A percentile compares a stretch with the other conserved stretches of the same genome.
Evolutionary conservation across 768 basidiomycete species (phyloP).

Genomic region (Calvatia gigantea): DNA sequence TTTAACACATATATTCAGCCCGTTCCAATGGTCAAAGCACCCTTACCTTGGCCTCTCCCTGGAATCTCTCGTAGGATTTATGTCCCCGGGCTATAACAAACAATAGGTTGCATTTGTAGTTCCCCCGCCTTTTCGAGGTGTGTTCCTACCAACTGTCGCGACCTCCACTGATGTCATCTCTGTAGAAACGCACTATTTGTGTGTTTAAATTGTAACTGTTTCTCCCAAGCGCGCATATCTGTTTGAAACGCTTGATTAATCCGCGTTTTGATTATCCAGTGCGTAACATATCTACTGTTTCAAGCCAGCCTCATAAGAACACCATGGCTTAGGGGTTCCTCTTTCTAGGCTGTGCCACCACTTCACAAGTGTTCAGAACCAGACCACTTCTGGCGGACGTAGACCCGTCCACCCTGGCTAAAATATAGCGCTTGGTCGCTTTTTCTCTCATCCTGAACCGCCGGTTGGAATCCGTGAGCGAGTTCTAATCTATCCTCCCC

Average conservation of each 20-base stretch:
- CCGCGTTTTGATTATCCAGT: neutral
- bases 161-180: conserved; percentile 2
- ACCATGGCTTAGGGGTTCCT: neutral
- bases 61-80: conserved; percentile 2
- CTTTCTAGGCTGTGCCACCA: conserved; percentile 2
- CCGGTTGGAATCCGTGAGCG: neutral
- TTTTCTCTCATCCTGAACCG: neutral
- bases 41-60: neutral
- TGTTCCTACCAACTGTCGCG: neutral
- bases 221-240: neutral
- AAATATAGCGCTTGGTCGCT: conserved; percentile 3
- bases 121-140: neutral
- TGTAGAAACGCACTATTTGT: conserved; percentile 1
- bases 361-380: neutral
- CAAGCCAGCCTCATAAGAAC: neutral
- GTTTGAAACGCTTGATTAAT: conserved; percentile 1
- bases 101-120: neutral
- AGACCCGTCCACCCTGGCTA: neutral
- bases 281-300: conserved; percentile 1
- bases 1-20: conserved; percentile 4
- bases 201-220: neutral
- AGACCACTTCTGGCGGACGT: neutral
- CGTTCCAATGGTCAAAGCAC: neutral
- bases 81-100: neutral
- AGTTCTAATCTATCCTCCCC: no score